Percentiles rank a stretch among this genome's conserved stretches.
These are phyloP conservation scores for Pezicula neosporulosa DNA, from an alignment of 2,329 filamentous ascomycete genomes.

Conservation along the genomic window DNA sequence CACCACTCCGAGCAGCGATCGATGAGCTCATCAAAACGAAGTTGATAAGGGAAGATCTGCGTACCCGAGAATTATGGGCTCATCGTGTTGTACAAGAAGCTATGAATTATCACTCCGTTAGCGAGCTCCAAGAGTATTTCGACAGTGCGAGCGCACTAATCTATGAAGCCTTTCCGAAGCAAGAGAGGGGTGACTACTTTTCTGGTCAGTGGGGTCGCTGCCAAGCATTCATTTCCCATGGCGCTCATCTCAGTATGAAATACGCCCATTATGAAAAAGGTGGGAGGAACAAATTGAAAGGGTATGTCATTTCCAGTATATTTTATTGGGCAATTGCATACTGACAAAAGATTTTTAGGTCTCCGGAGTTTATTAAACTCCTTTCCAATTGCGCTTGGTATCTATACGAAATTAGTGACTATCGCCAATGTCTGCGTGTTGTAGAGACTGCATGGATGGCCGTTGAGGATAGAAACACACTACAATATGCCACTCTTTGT, in stretches of 20 bases:
- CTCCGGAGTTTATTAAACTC: conserved; percentile 9
- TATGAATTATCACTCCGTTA: conserved; percentile 13
- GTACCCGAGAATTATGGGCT: conserved; percentile 7
- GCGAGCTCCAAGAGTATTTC: conserved; percentile 14
- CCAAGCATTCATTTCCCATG: conserved; percentile 12
- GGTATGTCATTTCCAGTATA: neutral
- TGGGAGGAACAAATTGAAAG: neutral
- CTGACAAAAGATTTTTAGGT: conserved; percentile 1
- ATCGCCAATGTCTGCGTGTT: conserved; percentile 7
- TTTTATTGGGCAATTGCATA: too few relatives aligned
- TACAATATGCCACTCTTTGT: conserved; percentile 9
- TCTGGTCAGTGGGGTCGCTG: conserved; percentile 9
- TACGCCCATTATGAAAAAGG: neutral
- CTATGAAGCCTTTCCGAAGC: conserved; percentile 16
- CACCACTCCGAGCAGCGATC: conserved; percentile 7
- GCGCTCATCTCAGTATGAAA: conserved; percentile 9
- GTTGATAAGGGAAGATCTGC: conserved; percentile 14
- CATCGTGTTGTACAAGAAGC: conserved; percentile 22
- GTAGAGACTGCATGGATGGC: conserved; percentile 8
- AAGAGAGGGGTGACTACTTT: conserved; percentile 4
- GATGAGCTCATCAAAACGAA: conserved; percentile 10
- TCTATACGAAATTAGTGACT: conserved; percentile 13
- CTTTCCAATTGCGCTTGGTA: conserved; percentile 13
- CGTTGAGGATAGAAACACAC: conserved; percentile 10
- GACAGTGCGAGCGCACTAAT: conserved; percentile 9